Conservation (phyloP, 1,139 yeast species). For the Pichia inconspicua region DNA sequence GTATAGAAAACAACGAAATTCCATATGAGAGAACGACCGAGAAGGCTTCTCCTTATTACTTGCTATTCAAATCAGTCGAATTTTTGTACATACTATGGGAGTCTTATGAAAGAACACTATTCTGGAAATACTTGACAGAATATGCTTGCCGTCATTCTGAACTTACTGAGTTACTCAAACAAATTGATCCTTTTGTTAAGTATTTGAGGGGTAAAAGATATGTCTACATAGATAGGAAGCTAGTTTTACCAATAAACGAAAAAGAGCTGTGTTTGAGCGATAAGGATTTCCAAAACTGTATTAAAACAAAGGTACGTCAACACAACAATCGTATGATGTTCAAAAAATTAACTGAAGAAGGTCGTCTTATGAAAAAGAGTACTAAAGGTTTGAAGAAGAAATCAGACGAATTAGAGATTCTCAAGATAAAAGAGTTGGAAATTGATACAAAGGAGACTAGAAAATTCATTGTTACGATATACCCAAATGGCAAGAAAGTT, state of each 20-base stretch:
- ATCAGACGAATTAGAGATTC: constrained; percentile 1
- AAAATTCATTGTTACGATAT: constrained; percentile 10
- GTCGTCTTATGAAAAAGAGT: background rate
- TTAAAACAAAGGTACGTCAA: background rate
- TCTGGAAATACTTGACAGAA: background rate
- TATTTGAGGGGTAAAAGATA: background rate
- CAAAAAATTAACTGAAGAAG: background rate
- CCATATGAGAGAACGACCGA: background rate
- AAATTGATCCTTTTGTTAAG: background rate
- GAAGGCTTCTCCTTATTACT: background rate
- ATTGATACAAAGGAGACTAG: constrained; percentile 2
- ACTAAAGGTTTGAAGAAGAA: background rate
- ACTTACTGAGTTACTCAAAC: background rate
- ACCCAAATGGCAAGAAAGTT: constrained; percentile 13
- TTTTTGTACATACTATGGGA: background rate
- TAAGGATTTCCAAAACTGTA: background rate
- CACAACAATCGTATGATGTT: background rate
- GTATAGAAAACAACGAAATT: background rate
- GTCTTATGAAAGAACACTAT: background rate
- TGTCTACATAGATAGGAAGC: constrained; percentile 1
- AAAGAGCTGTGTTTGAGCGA: background rate
- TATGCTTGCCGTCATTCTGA: background rate
- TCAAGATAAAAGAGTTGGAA: constrained; percentile 5
- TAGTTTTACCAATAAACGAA: background rate
- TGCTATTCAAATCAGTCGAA: background rate